Base-by-base conservation (phyloP, 305 asterid species). In the Rubia peregrina region DNA sequence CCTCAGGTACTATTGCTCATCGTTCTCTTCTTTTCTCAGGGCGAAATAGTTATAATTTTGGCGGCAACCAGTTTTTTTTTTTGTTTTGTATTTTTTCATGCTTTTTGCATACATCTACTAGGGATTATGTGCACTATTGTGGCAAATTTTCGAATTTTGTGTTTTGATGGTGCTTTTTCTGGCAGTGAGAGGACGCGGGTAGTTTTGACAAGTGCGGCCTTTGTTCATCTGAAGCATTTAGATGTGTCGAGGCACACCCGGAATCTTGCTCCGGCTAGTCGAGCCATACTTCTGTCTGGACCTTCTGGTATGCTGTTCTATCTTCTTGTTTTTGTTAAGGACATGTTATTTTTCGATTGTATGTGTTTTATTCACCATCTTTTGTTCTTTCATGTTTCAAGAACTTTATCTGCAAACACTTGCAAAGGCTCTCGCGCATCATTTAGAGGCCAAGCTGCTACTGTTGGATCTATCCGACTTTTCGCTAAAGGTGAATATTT, bases 191-290 rank as follows among this genome's bases (percentile, higher is more conserved):
- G 90, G 76, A 88, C 95, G 5, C 85, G 83, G 67, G 85, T 67
- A 16, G 76, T 89, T 70, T 83, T 93, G 75, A 88, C 88, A 76
- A 93, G 89, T 84, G 94, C 98, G 51, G 98, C 97, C 41, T 89
- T 71, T 78, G 88, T 90, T 80, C 97, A 90, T 84, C 87, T 93
- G 30, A 88, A 84, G 41, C 90, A 85, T 84, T 78, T 89, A 30
- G 95, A 90, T 81, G 88, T 88, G 72, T 86, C 92, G 44, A 89
- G 85, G 81, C 95, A 93, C 80, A 86, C 88, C 59, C 83, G 96
- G 74, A 88, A 89, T 79, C 95, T 93, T 63, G 88, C 97, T 68
- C 96, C 96, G 16, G 96, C 94, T 33, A 93, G 97, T 75, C 86
- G 96, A 79, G 83, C 97, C 69, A 90, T 93, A 79, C 75, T 93